Evolutionary conservation across 2,329 filamentous ascomycete species (phyloP).

Genomic region (Neofusicoccum sp.): DNA sequence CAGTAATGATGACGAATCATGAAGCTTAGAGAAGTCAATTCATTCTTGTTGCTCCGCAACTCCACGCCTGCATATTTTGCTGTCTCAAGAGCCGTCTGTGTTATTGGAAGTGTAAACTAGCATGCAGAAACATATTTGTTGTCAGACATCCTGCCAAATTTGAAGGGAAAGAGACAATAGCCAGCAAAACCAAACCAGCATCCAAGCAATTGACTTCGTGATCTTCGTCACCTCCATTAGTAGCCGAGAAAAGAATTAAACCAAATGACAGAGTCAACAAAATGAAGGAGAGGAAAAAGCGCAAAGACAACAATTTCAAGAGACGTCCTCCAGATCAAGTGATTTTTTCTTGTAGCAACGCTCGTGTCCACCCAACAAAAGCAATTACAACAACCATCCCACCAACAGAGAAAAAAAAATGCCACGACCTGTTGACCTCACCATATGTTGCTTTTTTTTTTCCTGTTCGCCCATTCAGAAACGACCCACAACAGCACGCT

Average conservation of each 20-base stretch:
- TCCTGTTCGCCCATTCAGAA: too few relatives aligned
- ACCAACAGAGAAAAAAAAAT: background rate
- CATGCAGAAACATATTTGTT: background rate
- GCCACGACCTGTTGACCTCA: background rate
- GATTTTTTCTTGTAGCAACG: background rate
- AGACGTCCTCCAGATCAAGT: background rate
- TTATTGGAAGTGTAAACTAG: too few relatives aligned
- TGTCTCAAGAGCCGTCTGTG: too few relatives aligned
- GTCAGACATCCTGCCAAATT: background rate
- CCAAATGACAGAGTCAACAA: background rate
- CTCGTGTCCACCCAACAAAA: constrained; percentile 2
- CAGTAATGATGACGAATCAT: too few relatives aligned
- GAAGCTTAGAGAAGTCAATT: too few relatives aligned
- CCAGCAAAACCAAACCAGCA: background rate
- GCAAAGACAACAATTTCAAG: background rate
- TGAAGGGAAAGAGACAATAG: background rate
- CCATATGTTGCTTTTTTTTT: background rate
- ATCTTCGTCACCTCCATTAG: background rate
- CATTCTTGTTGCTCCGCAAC: too few relatives aligned
- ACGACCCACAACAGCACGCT: too few relatives aligned
- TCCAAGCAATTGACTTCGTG: too few relatives aligned
- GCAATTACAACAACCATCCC: background rate
- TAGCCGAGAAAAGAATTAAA: background rate
- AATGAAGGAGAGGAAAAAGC: background rate
- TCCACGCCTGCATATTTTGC: too few relatives aligned